phyloP scores from a whole-genome alignment of 495 filamentous ascomycete genomes.

The Pyrenula aspistea region DNA sequence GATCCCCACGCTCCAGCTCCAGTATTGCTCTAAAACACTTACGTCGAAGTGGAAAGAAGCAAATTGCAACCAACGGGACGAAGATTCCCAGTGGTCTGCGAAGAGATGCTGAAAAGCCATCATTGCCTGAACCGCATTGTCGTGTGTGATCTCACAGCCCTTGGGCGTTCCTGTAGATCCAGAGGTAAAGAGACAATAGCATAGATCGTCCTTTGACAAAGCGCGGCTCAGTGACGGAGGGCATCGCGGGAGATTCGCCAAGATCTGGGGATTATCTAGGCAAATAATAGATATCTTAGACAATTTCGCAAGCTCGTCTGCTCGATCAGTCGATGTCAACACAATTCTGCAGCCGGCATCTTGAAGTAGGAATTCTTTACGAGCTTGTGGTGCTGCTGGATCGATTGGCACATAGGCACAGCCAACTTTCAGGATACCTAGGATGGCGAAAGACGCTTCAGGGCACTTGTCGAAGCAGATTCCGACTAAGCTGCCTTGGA shows the following conservation, averaged over 20 bases:
- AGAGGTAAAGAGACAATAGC: slow-evolving; percentile 71
- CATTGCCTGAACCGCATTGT: slow-evolving; percentile 67
- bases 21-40: slow-evolving; percentile 77
- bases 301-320: slow-evolving; percentile 14
- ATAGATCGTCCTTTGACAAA: slow-evolving; percentile 33
- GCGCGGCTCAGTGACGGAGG: slow-evolving; percentile 10
- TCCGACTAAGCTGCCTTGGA: slow-evolving; percentile 26
- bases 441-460: slow-evolving; percentile 63
- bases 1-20: slow-evolving; percentile 79
- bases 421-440: slow-evolving; percentile 60
- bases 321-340: slow-evolving; percentile 27
- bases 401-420: slow-evolving; percentile 19
- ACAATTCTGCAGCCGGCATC: slow-evolving; percentile 47
- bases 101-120: slow-evolving; percentile 62
- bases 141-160: slow-evolving; percentile 62
- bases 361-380: slow-evolving; percentile 51
- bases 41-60: slow-evolving; percentile 86
- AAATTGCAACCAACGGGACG: slow-evolving; percentile 75
- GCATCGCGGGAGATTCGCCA: slow-evolving; percentile 14
- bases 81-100: slow-evolving; percentile 47
- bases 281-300: slow-evolving; percentile 21
- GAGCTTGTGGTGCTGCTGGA: slow-evolving; percentile 39
- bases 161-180: slow-evolving; percentile 77
- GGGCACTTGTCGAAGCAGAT: slow-evolving; percentile 73
- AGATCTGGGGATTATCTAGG: slow-evolving; percentile 19